Conservation (phyloP, 1,284 basidiomycete species). For the Ustilago esculenta region DNA sequence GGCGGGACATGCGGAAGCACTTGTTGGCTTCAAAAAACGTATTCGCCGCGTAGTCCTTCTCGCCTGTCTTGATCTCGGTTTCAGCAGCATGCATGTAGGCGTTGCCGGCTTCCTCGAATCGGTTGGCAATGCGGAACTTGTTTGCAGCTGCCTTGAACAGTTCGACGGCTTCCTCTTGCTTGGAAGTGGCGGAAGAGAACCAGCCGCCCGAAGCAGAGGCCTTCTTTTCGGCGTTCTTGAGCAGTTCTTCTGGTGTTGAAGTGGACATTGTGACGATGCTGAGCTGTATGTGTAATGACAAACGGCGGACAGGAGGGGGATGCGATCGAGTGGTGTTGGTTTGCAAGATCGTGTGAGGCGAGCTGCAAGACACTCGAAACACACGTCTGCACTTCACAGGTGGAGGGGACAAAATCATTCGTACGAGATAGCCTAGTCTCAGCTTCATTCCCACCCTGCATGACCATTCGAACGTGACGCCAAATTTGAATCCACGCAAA, state of each 20-base stretch:
- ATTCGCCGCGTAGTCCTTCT: constrained; percentile 66
- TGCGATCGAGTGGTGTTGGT: constrained; percentile 1
- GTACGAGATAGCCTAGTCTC: background rate
- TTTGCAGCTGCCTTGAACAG: constrained; percentile 94
- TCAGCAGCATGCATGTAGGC: constrained; percentile 65
- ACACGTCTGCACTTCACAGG: too few relatives aligned
- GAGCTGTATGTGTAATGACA: background rate
- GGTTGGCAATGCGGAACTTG: constrained; percentile 91
- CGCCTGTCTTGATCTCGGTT: constrained; percentile 61
- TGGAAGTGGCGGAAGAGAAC: constrained; percentile 59
- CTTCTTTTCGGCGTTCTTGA: constrained; percentile 92
- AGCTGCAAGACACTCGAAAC: background rate
- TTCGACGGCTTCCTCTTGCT: constrained; percentile 84
- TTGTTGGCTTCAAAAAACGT: constrained; percentile 66
- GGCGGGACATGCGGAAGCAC: constrained; percentile 62
- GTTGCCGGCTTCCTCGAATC: constrained; percentile 88
- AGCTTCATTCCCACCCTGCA: too few relatives aligned
- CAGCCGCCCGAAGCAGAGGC: constrained; percentile 78
- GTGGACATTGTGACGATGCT: constrained; percentile 47
- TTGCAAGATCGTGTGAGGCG: background rate
- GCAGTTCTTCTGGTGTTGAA: constrained; percentile 69
- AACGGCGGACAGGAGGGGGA: background rate
- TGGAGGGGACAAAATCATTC: background rate
- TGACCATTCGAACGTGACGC: too few relatives aligned
- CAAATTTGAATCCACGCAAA: too few relatives aligned